These are phyloP conservation scores for Lithospermum erythrorhizon DNA, from an alignment of 257 asterid species.

Conservation along the genomic window DNA sequence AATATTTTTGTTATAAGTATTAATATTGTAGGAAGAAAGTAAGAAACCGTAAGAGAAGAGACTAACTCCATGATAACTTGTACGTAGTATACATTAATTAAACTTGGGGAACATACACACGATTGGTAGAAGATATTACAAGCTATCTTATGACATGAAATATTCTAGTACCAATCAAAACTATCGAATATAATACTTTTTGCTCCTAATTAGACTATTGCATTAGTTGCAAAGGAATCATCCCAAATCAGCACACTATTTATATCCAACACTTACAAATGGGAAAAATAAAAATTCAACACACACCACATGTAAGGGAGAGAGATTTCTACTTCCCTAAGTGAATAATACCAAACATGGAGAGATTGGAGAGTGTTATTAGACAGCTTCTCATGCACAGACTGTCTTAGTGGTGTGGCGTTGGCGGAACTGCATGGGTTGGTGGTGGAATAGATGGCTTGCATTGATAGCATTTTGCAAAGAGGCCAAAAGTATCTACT, in stretches of 20 bases:
- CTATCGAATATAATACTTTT: conserved; percentile 12
- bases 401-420: conserved; percentile 32
- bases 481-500: conserved; percentile 85
- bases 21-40: too few species aligned
- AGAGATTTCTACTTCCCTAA: conserved; percentile 32
- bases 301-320: conserved; percentile 37
- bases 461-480: conserved; percentile 93
- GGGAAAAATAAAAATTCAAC: conserved; percentile 14
- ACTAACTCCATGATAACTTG: conserved; percentile 8
- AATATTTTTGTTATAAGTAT: too few species aligned
- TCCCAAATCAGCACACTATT: conserved; percentile 45
- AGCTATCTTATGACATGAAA: conserved; percentile 10
- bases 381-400: background rate
- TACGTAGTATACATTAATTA: background rate
- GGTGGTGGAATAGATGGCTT: conserved; percentile 33
- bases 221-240: conserved; percentile 36
- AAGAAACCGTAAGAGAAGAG: background rate
- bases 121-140: conserved; percentile 19
- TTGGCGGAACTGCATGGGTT: conserved; percentile 20
- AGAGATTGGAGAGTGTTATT: background rate
- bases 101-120: conserved; percentile 19
- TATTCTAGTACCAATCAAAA: background rate
- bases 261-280: conserved; percentile 23
- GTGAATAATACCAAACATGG: conserved; percentile 44
- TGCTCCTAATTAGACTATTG: conserved; percentile 29